Percentiles rank a stretch among this genome's conserved stretches.
phyloP scores from a whole-genome alignment of 1,284 basidiomycete genomes.

The Peniophora sp. region DNA sequence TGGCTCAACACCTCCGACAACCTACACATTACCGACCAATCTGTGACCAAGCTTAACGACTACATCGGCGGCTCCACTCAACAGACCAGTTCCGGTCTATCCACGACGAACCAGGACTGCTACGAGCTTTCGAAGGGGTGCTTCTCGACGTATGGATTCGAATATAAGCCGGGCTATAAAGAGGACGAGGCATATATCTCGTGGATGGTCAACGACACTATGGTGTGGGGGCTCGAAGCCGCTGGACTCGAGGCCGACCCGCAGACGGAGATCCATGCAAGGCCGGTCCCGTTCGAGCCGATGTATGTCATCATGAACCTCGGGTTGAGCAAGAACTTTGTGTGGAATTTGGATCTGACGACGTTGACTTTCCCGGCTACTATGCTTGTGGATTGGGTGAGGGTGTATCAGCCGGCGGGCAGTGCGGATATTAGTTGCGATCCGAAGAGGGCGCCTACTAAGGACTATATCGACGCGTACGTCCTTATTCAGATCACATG shows the following conservation, averaged over 20 bases:
- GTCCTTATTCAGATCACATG: conserved; percentile 7
- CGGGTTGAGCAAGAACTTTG: conserved; percentile 50
- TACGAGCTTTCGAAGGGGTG: conserved; percentile 41
- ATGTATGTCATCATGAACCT: conserved; percentile 54
- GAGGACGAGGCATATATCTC: conserved; percentile 39
- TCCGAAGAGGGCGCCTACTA: conserved; percentile 45
- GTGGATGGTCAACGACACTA: conserved; percentile 45
- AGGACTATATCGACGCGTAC: conserved; percentile 36
- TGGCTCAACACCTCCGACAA: conserved; percentile 43
- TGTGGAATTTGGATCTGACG: conserved; percentile 32
- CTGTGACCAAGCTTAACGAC: conserved; percentile 35
- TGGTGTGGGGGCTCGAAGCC: conserved; percentile 52
- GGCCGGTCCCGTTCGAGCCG: conserved; percentile 57
- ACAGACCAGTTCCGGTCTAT: conserved; percentile 52
- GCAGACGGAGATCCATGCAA: conserved; percentile 41
- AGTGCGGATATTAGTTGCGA: conserved; percentile 48
- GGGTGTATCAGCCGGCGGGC: conserved; percentile 44
- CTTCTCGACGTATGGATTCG: conserved; percentile 40
- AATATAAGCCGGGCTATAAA: conserved; percentile 18
- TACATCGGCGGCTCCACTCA: conserved; percentile 53
- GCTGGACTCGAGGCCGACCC: conserved; percentile 48
- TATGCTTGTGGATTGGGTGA: conserved; percentile 55
- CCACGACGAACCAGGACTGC: conserved; percentile 38
- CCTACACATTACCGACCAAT: conserved; percentile 37
- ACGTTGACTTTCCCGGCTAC: conserved; percentile 20